Evolutionary conservation across 116 monocot genomes (phyloP), one percentile per base, ranked within the genome.

Genomic region (Trichopus zeylanicus): DNA sequence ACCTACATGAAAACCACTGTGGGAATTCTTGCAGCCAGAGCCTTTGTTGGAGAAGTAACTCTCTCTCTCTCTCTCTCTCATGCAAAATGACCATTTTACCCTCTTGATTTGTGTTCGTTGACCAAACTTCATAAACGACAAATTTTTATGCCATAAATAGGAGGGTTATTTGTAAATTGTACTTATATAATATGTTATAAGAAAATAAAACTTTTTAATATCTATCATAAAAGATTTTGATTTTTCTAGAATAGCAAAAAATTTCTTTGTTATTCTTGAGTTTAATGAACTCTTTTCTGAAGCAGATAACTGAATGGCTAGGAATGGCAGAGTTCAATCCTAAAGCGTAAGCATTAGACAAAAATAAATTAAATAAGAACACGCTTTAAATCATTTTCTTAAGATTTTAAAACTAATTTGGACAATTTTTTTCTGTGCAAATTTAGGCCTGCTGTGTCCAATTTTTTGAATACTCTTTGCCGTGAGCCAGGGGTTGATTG

Each of bases 291-390:
- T 39, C 22, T 39, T 58, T 46, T 51, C 22, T 57, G 30, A 26
- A 54, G 3, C 78, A 91, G 90, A 64, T 85, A 1, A 57, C 64
- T 23, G 64, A 49, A 32, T 75, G 63, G 82, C 42, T 93, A 23
- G 88, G 93, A 32, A 31, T 88, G 25, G 69, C 89, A 26, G 86
- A 94, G 49, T 89, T 94, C 61, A 78, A 94, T 64, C 83, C 78
- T 12, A 75, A 64, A 71, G 75, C 62, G 94, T 94, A 60, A 68
- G 76, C 46, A 3, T 47, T 49, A 46, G n/a, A n/a, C 18, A 7
- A 5, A 1, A 0, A 1, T 2, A 0, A 42, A 42, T 42, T 42
- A 42, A 0, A 1, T 6, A 2, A 18, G 13, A 42, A 42, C 2
- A 12, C 4, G 2, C 13, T 3, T 4, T 3, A 42, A 42, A 15